These are phyloP conservation scores for Parasitella parasitica DNA, from an alignment of 371 early-diverging fungal species.

Conservation along the genomic window DNA sequence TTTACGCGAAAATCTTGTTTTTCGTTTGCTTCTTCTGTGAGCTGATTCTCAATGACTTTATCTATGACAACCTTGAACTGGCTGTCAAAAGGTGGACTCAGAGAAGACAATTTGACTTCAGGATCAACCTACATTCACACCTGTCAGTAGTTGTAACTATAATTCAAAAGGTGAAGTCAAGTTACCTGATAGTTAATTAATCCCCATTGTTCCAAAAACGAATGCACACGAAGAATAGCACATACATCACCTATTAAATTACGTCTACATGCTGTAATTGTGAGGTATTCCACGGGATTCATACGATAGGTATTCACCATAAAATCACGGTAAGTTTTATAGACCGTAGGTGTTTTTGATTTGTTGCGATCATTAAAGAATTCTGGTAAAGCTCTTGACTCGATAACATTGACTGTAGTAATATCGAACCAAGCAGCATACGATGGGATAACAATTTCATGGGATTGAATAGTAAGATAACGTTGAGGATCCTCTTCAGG, in stretches of 20 bases:
- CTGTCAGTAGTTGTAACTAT: background rate
- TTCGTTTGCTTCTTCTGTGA: background rate
- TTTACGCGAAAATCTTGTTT: background rate
- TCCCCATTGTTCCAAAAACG: conserved; percentile 98
- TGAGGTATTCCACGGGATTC: conserved; percentile 89
- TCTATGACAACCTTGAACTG: conserved; percentile 68
- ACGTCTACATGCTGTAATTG: conserved; percentile 91
- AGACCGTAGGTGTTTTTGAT: conserved; percentile 86
- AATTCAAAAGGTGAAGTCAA: background rate
- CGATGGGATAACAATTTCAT: conserved; percentile 79
- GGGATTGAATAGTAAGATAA: conserved; percentile 66
- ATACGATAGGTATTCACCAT: conserved; percentile 95
- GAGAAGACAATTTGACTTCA: conserved; percentile 79
- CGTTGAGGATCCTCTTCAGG: conserved; percentile 63
- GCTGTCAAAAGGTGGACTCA: conserved; percentile 89
- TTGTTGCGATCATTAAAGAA: conserved; percentile 89
- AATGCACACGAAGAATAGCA: conserved; percentile 92
- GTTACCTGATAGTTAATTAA: conserved; percentile 94
- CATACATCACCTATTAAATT: conserved; percentile 95
- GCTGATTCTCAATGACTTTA: conserved; percentile 8
- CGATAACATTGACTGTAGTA: conserved; percentile 76
- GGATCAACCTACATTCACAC: conserved; percentile 73
- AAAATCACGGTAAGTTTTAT: conserved; percentile 92
- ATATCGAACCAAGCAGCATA: conserved; percentile 93
- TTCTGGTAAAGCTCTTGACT: conserved; percentile 84